Evolutionary conservation across 768 basidiomycete genomes (phyloP).

Genomic region (Pisolithus orientalis): DNA sequence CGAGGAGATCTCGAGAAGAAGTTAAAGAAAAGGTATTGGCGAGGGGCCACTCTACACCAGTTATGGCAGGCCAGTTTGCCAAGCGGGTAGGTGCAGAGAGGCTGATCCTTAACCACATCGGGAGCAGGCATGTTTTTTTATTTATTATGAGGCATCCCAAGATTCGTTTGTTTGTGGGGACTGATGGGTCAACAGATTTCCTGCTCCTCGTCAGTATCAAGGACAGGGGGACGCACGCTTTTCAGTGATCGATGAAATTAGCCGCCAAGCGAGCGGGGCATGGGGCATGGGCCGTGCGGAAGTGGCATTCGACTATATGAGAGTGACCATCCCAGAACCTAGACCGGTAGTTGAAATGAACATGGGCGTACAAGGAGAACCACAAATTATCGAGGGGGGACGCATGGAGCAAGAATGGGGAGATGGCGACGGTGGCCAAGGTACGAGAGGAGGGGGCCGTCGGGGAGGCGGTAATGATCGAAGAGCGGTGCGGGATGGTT

Average conservation of each 20-base stretch:
- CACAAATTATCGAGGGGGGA: background rate
- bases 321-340: constrained; percentile 32
- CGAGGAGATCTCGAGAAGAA: constrained; percentile 36
- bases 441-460: background rate
- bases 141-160: background rate
- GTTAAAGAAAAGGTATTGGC: constrained; percentile 46
- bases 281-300: constrained; percentile 46
- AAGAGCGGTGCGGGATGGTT: background rate
- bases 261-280: constrained; percentile 53
- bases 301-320: constrained; percentile 56
- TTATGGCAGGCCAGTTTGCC: constrained; percentile 75
- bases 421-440: background rate
- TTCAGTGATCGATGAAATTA: constrained; percentile 53
- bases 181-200: constrained; percentile 36
- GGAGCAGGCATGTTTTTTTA: constrained; percentile 38
- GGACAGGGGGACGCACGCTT: constrained; percentile 26
- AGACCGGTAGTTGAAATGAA: background rate
- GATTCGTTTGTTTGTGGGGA: background rate
- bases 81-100: constrained; percentile 49
- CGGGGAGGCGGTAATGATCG: background rate
- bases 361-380: background rate
- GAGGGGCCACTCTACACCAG: constrained; percentile 74
- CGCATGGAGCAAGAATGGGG: background rate
- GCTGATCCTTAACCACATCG: constrained; percentile 75
- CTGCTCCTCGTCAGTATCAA: constrained; percentile 37